Conservation (phyloP, 2,329 filamentous ascomycete genomes). For the Hypoxylon sp. region DNA sequence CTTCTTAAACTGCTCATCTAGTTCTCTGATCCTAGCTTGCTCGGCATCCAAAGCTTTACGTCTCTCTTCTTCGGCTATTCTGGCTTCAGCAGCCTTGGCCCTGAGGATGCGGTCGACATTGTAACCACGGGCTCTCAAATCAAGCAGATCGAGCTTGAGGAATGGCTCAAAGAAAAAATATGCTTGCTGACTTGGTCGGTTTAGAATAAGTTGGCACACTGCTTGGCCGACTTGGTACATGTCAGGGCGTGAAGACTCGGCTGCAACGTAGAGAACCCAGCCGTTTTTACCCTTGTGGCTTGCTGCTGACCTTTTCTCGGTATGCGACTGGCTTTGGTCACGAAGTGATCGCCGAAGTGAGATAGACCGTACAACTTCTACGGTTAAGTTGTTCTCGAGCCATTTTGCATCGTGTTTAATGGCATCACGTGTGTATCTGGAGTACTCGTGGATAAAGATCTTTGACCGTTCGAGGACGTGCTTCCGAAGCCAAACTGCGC, state of each 20-base stretch:
- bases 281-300: conserved; percentile 68
- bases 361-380: conserved; percentile 84
- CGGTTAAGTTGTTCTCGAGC: conserved; percentile 87
- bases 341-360: conserved; percentile 82
- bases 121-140: conserved; percentile 89
- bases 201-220: conserved; percentile 84
- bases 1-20: conserved; percentile 63
- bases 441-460: conserved; percentile 86
- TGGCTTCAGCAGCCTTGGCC: conserved; percentile 87
- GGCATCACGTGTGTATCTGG: conserved; percentile 78
- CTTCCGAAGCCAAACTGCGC: conserved; percentile 79
- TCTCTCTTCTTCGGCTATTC: conserved; percentile 86
- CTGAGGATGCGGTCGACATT: conserved; percentile 96
- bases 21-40: conserved; percentile 74
- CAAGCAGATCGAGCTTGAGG: conserved; percentile 84
- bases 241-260: conserved; percentile 74
- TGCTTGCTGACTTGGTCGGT: conserved; percentile 87
- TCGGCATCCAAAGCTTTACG: conserved; percentile 82
- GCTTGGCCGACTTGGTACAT: conserved; percentile 94
- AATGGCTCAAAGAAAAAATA: conserved; percentile 93
- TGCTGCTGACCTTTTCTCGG: conserved; percentile 82
- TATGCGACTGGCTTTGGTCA: conserved; percentile 77
- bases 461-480: conserved; percentile 90
- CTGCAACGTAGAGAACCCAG: conserved; percentile 82
- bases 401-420: conserved; percentile 90